Evolutionary conservation across 1,284 basidiomycete species (phyloP).

Genomic region (Sporisorium sorghi): DNA sequence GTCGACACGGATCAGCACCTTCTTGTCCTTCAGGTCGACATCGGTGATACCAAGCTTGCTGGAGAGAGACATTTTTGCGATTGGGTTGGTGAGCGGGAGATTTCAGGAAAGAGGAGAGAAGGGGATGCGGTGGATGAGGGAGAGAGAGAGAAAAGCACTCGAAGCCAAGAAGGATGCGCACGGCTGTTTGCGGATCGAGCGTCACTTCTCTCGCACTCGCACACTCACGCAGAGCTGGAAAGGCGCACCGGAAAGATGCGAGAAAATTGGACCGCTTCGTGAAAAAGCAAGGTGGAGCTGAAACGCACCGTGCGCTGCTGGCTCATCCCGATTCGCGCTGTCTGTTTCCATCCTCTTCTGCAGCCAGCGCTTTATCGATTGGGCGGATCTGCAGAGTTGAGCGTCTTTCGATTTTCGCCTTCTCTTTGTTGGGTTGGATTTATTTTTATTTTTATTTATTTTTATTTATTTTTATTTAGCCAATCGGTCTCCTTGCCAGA

Average conservation of each 20-base stretch:
- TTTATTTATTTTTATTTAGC: no score
- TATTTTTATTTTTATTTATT: no score
- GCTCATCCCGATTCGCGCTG: not conserved
- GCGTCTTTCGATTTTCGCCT: not conserved
- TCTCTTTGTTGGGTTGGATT: constrained; percentile 7
- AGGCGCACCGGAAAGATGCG: constrained; percentile 34
- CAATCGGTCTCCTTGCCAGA: not conserved
- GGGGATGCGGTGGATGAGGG: not conserved
- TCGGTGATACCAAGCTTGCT: constrained; percentile 85
- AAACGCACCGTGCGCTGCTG: constrained; percentile 16
- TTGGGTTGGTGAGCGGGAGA: not conserved
- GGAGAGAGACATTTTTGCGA: constrained; percentile 85
- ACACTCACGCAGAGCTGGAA: not conserved
- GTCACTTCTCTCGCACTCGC: not conserved
- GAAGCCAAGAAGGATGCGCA: constrained; percentile 7
- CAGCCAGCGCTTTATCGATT: constrained; percentile 26
- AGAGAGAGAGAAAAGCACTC: not conserved
- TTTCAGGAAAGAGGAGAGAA: constrained; percentile 2
- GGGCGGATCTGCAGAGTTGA: not conserved
- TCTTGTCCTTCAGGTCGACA: constrained; percentile 87
- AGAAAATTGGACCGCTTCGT: constrained; percentile 11
- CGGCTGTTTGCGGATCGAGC: constrained; percentile 17
- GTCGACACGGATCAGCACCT: constrained; percentile 80
- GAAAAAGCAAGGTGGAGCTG: constrained; percentile 46
- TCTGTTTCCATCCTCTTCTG: constrained; percentile 15